These are phyloP conservation scores for Linnemannia elongata DNA, from an alignment of 192 early-diverging fungal species.

Conservation along the genomic window DNA sequence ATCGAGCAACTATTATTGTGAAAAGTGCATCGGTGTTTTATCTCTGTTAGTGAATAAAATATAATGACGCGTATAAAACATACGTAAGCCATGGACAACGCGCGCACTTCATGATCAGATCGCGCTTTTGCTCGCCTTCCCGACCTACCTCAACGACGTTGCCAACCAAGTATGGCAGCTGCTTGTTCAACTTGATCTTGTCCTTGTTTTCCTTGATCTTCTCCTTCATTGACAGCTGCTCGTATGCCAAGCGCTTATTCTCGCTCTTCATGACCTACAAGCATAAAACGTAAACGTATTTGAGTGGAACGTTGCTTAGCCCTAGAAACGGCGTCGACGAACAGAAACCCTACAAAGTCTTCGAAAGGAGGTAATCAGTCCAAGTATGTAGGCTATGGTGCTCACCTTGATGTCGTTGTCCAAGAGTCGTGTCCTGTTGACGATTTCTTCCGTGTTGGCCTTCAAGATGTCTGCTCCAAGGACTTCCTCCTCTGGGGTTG, in stretches of 20 bases:
- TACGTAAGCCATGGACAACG: slow-evolving; percentile 35
- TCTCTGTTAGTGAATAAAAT: background rate
- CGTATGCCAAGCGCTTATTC: slow-evolving; percentile 88
- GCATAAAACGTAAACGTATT: background rate
- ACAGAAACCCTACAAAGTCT: background rate
- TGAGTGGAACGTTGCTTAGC: background rate
- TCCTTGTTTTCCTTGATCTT: slow-evolving; percentile 98
- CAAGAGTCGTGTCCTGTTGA: slow-evolving; percentile 90
- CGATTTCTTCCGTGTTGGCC: slow-evolving; percentile 91
- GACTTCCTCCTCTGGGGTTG: slow-evolving; percentile 73
- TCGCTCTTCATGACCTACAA: slow-evolving; percentile 91
- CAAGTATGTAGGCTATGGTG: background rate
- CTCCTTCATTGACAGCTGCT: slow-evolving; percentile 88
- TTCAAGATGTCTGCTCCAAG: slow-evolving; percentile 93
- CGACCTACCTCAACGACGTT: slow-evolving; percentile 92
- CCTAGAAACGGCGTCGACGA: background rate
- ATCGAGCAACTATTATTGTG: slow-evolving; percentile 80
- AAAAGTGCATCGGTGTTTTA: background rate
- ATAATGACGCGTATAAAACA: background rate
- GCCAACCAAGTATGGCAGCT: slow-evolving; percentile 95
- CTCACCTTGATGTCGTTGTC: slow-evolving; percentile 97
- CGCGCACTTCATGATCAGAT: background rate
- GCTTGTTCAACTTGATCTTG: slow-evolving; percentile 98
- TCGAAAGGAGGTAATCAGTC: background rate
- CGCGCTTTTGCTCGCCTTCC: background rate